These are phyloP conservation scores for Hypoxylon fuscum DNA, from an alignment of 495 filamentous ascomycete species.

Conservation along the genomic window DNA sequence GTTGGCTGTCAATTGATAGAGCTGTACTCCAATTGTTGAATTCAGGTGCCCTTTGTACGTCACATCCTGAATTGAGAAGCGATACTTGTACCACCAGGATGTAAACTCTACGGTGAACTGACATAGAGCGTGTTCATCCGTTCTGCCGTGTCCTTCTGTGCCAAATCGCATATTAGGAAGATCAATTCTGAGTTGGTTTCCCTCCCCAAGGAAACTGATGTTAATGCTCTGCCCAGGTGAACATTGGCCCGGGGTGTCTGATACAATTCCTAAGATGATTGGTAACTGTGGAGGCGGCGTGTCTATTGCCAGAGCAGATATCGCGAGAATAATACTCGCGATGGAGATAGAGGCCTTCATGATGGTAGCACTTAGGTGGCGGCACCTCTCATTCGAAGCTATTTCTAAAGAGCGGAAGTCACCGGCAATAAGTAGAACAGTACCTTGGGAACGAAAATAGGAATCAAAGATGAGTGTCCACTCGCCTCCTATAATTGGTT, in stretches of 20 bases:
- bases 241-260: conserved; percentile 24
- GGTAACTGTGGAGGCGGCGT: conserved; percentile 30
- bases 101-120: conserved; percentile 32
- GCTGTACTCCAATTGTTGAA: conserved; percentile 28
- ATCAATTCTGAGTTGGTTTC: conserved; percentile 25
- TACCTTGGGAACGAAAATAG: neutral
- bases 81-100: conserved; percentile 38
- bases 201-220: conserved; percentile 26
- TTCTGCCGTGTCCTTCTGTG: conserved; percentile 29
- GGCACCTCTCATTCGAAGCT: neutral
- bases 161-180: conserved; percentile 25
- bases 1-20: conserved; percentile 26
- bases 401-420: neutral
- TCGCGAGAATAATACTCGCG: conserved; percentile 11
- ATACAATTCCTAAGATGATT: conserved; percentile 12
- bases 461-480: neutral
- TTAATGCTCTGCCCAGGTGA: conserved; percentile 30
- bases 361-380: neutral
- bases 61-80: conserved; percentile 29
- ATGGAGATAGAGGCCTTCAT: conserved; percentile 19
- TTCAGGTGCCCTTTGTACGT: conserved; percentile 30
- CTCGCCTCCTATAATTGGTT: conserved; percentile 8
- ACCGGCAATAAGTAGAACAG: neutral
- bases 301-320: conserved; percentile 12
- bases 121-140: conserved; percentile 26